A percentile compares a stretch with the other conserved stretches of the same genome.
These are phyloP conservation scores for Casuarina glauca DNA, from an alignment of 306 rosid genomes.

Conservation along the genomic window DNA sequence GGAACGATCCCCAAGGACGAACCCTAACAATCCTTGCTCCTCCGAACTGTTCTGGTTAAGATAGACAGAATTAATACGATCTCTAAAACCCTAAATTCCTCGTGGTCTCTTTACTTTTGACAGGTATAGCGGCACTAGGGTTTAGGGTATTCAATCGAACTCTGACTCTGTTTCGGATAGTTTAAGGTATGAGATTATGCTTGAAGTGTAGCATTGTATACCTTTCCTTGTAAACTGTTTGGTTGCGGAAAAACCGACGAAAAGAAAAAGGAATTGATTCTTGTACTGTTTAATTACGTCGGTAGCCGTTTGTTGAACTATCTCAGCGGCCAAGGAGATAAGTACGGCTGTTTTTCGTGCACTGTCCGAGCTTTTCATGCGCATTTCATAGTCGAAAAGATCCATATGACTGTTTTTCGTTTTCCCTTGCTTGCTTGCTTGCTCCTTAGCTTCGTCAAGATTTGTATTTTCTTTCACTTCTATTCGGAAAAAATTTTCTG, in stretches of 20 bases:
- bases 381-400: neutral
- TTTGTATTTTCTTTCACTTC: neutral
- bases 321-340: neutral
- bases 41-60: neutral
- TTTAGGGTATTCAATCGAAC: slow-evolving; percentile 20
- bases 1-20: neutral
- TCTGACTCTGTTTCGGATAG: neutral
- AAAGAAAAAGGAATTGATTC: neutral
- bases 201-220: neutral
- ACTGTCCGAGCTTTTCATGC: neutral
- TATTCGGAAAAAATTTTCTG: neutral
- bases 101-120: neutral
- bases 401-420: neutral
- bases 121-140: slow-evolving; percentile 29
- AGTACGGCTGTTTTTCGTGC: neutral
- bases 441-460: neutral
- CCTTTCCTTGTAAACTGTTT: neutral
- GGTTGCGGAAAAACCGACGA: slow-evolving; percentile 13
- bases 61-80: neutral
- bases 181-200: slow-evolving; percentile 6
- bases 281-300: too few relatives aligned
- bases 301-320: neutral
- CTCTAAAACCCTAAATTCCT: slow-evolving; percentile 10
- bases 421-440: neutral
- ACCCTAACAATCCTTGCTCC: slow-evolving; percentile 6